phyloP scores from a whole-genome alignment of 441 rosid genomes.

The Adansonia grandidieri region DNA sequence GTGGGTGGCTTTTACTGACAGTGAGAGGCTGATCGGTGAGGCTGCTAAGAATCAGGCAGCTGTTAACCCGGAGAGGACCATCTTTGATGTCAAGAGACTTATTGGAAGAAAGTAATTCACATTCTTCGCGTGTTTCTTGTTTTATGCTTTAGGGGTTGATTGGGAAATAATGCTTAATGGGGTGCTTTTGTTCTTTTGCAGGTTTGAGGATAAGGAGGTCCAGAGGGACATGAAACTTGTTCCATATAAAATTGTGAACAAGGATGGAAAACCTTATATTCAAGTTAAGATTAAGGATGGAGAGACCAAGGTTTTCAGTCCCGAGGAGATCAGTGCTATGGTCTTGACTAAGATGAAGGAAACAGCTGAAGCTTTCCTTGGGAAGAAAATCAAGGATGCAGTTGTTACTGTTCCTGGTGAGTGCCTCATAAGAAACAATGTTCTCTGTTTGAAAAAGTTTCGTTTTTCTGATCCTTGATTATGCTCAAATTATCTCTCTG shows the following conservation, averaged over 20 bases:
- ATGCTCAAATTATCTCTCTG: constrained; percentile 18
- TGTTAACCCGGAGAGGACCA: constrained; percentile 74
- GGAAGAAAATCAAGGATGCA: constrained; percentile 97
- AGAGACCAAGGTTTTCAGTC: constrained; percentile 93
- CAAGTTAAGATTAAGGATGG: constrained; percentile 89
- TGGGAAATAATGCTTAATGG: constrained; percentile 14
- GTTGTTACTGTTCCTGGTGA: constrained; percentile 98
- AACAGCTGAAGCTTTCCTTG: constrained; percentile 97
- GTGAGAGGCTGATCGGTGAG: constrained; percentile 92
- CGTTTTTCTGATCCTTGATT: neutral
- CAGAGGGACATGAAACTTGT: constrained; percentile 91
- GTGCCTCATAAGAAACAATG: constrained; percentile 16
- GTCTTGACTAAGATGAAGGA: constrained; percentile 88
- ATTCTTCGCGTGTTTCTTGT: neutral
- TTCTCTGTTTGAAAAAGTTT: neutral
- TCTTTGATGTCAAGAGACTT: constrained; percentile 92
- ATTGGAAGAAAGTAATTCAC: constrained; percentile 82
- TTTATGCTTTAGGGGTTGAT: neutral
- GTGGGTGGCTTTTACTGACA: constrained; percentile 93
- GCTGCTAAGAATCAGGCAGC: constrained; percentile 97
- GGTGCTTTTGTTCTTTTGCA: constrained; percentile 29
- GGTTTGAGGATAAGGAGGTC: constrained; percentile 93
- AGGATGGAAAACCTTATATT: constrained; percentile 94
- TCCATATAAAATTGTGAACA: constrained; percentile 89
- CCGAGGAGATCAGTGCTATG: constrained; percentile 96